A percentile compares a stretch with the other conserved stretches of the same genome.
Conservation (phyloP, 176 grass and related monocot genomes). For the Metroxylon sagu region DNA sequence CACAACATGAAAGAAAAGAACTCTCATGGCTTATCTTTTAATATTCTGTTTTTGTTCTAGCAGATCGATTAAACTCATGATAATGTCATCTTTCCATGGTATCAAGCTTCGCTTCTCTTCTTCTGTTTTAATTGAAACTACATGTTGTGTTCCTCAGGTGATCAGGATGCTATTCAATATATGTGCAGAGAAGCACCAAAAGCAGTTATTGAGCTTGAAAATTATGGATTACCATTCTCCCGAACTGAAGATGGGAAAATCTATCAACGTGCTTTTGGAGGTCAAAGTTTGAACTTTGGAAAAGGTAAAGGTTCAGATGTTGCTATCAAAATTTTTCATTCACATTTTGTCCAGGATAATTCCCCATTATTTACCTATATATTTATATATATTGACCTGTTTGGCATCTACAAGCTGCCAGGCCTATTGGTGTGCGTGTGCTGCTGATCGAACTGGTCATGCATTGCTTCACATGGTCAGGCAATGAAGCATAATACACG, state of each 20-base stretch:
- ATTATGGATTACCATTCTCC: conserved; percentile 95
- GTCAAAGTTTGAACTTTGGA: conserved; percentile 97
- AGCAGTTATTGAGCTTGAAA: conserved; percentile 99
- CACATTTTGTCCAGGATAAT: too few relatives aligned
- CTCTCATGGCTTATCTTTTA: too few relatives aligned
- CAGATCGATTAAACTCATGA: too few relatives aligned
- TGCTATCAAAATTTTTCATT: too few relatives aligned
- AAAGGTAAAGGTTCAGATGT: conserved; percentile 44
- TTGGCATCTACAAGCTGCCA: conserved; percentile 49
- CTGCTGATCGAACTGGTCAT: conserved; percentile 95
- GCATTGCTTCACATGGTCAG: conserved; percentile 91
- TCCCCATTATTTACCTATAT: too few relatives aligned
- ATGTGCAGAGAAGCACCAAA: conserved; percentile 99
- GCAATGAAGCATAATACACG: conserved; percentile 97
- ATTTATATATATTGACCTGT: background rate
- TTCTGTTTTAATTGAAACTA: too few relatives aligned
- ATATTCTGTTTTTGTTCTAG: too few relatives aligned
- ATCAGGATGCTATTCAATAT: conserved; percentile 98
- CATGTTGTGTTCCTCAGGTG: conserved; percentile 30
- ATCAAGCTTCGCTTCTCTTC: too few relatives aligned
- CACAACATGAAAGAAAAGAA: too few relatives aligned
- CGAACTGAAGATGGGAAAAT: conserved; percentile 98
- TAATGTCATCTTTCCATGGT: too few relatives aligned
- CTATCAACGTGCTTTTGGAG: conserved; percentile 94
- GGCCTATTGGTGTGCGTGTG: conserved; percentile 81